Evolutionary conservation across 495 filamentous ascomycete species (phyloP).

Genomic region (Penicillium longicatenatum): DNA sequence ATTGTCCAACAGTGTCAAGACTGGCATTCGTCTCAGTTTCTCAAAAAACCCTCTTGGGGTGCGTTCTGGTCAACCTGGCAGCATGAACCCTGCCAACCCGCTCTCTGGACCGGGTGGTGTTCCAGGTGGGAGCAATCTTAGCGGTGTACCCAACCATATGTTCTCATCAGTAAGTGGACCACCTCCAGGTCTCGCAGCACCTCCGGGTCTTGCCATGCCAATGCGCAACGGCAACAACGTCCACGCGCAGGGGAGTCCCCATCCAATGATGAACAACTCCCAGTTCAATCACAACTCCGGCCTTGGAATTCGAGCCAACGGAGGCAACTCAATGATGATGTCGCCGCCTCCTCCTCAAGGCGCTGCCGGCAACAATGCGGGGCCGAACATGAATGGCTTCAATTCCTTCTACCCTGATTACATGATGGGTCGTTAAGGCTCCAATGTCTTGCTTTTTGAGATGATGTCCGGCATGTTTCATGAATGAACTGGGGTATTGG

Average conservation of each 20-base stretch:
- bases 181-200: constrained; percentile 69
- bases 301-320: constrained; percentile 45
- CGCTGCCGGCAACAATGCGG: constrained; percentile 39
- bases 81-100: constrained; percentile 51
- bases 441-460: constrained; percentile 29
- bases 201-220: constrained; percentile 62
- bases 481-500: constrained; percentile 47
- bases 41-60: constrained; percentile 98
- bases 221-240: constrained; percentile 40
- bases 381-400: constrained; percentile 45
- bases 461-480: constrained; percentile 54
- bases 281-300: constrained; percentile 46
- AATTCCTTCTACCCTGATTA: constrained; percentile 57
- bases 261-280: constrained; percentile 39
- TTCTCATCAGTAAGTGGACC: constrained; percentile 76
- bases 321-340: constrained; percentile 47
- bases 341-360: constrained; percentile 41
- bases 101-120: constrained; percentile 51
- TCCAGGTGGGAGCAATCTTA: constrained; percentile 51
- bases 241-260: constrained; percentile 33
- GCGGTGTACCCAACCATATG: constrained; percentile 57
- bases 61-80: constrained; percentile 69
- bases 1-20: constrained; percentile 91
- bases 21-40: constrained; percentile 96
- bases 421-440: constrained; percentile 59